Percentiles rank a stretch among this genome's conserved stretches.
Conservation (phyloP, 1,139 yeast species). For the Pichia norvegensis region DNA sequence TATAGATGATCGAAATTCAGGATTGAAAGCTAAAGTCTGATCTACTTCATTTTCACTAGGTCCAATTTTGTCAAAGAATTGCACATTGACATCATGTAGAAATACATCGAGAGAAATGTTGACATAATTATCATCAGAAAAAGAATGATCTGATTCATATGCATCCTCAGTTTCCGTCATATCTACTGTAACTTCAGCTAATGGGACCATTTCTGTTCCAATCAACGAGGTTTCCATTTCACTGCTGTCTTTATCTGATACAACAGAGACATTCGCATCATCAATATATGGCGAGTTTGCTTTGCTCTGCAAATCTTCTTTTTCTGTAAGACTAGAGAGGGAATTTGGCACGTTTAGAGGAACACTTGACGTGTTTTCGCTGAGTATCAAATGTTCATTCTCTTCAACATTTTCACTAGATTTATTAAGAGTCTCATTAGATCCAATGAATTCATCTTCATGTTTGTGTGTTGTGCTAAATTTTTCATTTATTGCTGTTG, state of each 20-base stretch:
- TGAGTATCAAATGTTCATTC: no score
- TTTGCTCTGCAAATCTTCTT: no score
- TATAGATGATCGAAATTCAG: background rate
- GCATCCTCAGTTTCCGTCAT: conserved; percentile 14
- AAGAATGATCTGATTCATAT: conserved; percentile 16
- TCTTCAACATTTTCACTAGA: background rate
- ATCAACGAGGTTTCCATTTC: conserved; percentile 14
- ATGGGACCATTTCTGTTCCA: conserved; percentile 25
- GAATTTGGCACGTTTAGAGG: no score
- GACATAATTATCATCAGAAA: conserved; percentile 21
- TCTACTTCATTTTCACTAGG: conserved; percentile 23
- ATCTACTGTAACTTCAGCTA: conserved; percentile 23
- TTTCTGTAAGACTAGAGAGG: no score
- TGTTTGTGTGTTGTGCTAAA: background rate
- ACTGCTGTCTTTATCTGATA: conserved; percentile 6
- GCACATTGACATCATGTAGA: conserved; percentile 24
- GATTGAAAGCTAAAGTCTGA: conserved; percentile 5
- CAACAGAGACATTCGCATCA: background rate
- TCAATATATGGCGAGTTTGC: no score
- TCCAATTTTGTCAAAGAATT: conserved; percentile 25
- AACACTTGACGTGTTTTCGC: no score
- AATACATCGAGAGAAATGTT: conserved; percentile 24
- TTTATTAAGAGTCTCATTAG: background rate
- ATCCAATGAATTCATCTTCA: background rate
- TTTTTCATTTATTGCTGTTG: background rate